Evolutionary conservation across 257 asterid species (phyloP), one percentile per base, ranked within the genome.

Genomic region (Jacaranda copaia): DNA sequence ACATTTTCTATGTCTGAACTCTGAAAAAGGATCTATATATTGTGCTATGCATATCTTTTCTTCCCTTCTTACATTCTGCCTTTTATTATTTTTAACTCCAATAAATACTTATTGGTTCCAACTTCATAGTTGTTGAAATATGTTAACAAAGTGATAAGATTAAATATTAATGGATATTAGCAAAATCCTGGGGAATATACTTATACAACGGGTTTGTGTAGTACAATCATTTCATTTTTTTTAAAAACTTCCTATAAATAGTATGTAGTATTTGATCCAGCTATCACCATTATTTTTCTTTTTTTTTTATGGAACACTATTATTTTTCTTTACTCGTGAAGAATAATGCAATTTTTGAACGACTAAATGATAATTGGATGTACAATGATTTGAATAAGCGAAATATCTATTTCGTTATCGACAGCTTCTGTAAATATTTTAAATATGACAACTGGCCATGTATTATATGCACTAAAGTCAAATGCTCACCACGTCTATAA

Each of bases 71-170:
- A 8, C 43, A 62, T 51, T 58, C 45, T 16, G 9, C 4, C 5
- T 36, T 49, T 20, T 18, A 15, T 25, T 18, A 0, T 8, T 13
- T 52, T 40, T 1, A 79, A 74, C 39, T 3, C 8, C 1, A n/a
- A 20, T 6, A 5, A 35, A 36, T 62, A 25, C 65, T 58, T 32
- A 43, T 62, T 68, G 72, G 60, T 10, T 63, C 82, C 75, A 70
- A 64, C 51, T 40, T 53, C 43, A 16, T 62, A 10, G 40, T 62
- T 72, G 18, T 77, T 49, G 74, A n/a, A 60, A 72, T 49, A 48
- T 70, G 52, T 36, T 70, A 4, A 53, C 18, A n/a, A 10, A 35
- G 14, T 46, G 83, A 73, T 81, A 81, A 77, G 13, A 68, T 77
- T 67, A 59, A 72, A 77, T 58, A 73, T 38, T 36, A 8, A 13